Percentiles rank a stretch among this genome's conserved stretches.
Conservation (phyloP, 257 asterid species). For the Solanum bulbocastanum region DNA sequence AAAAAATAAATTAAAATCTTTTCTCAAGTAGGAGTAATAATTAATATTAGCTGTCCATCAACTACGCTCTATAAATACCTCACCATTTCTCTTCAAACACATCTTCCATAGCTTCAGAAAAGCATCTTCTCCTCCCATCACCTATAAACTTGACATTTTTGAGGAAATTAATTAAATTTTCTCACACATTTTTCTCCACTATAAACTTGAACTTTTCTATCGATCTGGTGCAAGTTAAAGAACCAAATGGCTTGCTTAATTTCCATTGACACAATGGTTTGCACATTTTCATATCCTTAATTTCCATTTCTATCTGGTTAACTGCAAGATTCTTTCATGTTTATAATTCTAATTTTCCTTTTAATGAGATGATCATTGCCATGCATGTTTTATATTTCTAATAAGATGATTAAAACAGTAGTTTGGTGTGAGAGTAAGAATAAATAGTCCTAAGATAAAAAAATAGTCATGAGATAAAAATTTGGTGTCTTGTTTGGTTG, state of each 20-base stretch:
- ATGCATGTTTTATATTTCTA: neutral
- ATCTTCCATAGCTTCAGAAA: neutral
- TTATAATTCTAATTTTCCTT: neutral
- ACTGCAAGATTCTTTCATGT: neutral
- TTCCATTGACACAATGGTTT: conserved; percentile 17
- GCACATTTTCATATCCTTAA: neutral
- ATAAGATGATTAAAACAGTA: neutral
- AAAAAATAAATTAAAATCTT: neutral
- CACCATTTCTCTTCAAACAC: neutral
- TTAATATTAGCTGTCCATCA: neutral
- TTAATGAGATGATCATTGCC: neutral
- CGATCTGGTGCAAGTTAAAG: neutral
- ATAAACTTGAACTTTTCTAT: neutral
- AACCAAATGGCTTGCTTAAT: conserved; percentile 21
- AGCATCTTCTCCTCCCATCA: neutral
- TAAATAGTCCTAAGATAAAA: too few species aligned
- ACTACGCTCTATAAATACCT: neutral
- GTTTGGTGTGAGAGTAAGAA: neutral
- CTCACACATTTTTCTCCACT: neutral
- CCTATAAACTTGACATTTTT: neutral
- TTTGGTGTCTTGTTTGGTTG: neutral
- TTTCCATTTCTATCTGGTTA: neutral
- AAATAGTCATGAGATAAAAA: too few species aligned
- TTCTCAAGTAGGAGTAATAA: neutral
- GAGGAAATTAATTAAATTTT: neutral